Base-by-base conservation (phyloP, 179 eudicot genomes). In the Beta macrorhiza region DNA sequence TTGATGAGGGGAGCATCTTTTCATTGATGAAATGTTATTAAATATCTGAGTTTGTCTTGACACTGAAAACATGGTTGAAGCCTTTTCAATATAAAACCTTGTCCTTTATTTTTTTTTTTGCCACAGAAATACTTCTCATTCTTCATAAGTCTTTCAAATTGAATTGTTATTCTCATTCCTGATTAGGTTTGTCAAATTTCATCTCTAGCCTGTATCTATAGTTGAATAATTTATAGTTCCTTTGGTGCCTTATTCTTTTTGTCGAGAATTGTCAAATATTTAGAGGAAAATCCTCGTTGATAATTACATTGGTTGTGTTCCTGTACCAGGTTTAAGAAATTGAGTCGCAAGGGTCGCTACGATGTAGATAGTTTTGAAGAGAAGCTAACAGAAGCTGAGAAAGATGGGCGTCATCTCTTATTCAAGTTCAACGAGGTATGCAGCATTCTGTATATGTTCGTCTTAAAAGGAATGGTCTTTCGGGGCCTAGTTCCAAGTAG, bases 391-490 rank as follows among this genome's bases (percentile, higher is more conserved):
- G 87, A 89, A 49, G 58, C 49, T 65, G 91, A 88, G 86, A 90
- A 93, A 86, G 95, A 92, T 87, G 89, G 86, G 64, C 95, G 90
- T 77, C 97, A 93, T 67, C 88, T 97, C 19, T 81, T 97, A 52
- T 97, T 97, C 73, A 97, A 97, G 86, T 97, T 85, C 77, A 97
- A 97, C 22, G 98, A 97, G 99, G 99, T 97, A 89, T 42, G 62
- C 68, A 55, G 53, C 68, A 76, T 51, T 81, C 69, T 82, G 17
- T 81, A 10, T 47, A 57, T 20, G 56, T 63, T 58, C 19, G 11
- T 22, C 58, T 20, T 32, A 5, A 63, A 44, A 15, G 32, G 81
- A 77, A 79, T 69, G 44, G 20, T 4, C n/a, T 72, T 52, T 49
- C 3, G 10, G 57, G 75, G 32, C 17, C 37, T 49, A n/a, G 12